Base-by-base conservation (phyloP, 2,329 filamentous ascomycete species). In the Pseudogymnoascus sp. region DNA sequence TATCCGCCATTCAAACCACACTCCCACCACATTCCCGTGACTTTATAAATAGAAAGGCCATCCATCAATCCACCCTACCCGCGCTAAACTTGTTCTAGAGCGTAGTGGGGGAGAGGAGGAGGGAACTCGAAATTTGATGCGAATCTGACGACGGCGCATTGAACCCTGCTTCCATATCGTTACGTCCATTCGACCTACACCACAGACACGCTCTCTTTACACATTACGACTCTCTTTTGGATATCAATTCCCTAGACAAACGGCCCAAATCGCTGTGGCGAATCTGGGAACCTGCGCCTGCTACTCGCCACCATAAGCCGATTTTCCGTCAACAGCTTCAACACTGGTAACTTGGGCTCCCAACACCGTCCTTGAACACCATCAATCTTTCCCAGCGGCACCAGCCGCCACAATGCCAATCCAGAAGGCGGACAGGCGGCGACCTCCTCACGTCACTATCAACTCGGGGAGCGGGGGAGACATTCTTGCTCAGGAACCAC, bases 401-500 rank as follows among this genome's bases (percentile, higher is more conserved):
- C 26, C 45, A 30, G 45, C 45, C 45, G 45, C 45, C 15, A 52
- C n/a, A 30, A 52, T 52, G 45, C 10, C n/a, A 8, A 18, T 52
- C 13, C 23, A 18, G 10, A 30, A 3, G 41, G 59, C 19, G 12
- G 59, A 41, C 18, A 38, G 10, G 19, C 59, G 57, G 48, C 64
- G 65, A 39, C 74, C 79, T 63, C 82, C 83, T 65, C 83, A 86
- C 65, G 82, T 87, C 61, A 81, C 82, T 61, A 76, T 87, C 64
- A 86, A 86, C 68, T 85, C 82, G 23, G 82, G 79, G 48, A 67
- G 67, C 56, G 77, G 75, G 64, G 76, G 81, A 64, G 77, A 85
- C 67, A 72, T 69, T 37, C 15, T 68, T 10, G 65, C 63, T 3
- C 58, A 41, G 33, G 55, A 12, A 37, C 19, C 30, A 35, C 35